Conservation (phyloP, 371 early-diverging fungal species). For the Neoconidiobolus thromboides region DNA sequence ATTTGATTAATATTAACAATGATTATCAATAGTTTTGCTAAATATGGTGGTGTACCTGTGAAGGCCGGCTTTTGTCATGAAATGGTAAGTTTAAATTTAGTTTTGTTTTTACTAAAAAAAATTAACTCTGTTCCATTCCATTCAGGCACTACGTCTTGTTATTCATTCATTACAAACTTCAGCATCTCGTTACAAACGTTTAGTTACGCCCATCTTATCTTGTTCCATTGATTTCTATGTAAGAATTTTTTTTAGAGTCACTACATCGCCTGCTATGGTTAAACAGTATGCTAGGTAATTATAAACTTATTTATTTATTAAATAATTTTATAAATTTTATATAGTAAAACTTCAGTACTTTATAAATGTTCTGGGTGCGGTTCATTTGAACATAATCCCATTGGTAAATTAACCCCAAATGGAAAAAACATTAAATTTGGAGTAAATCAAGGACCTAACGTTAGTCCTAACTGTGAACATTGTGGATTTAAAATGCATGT, state of each 20-base stretch:
- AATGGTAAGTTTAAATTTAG: slow-evolving; percentile 17
- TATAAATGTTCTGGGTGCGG: slow-evolving; percentile 76
- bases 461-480: slow-evolving; percentile 37
- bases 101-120: slow-evolving; percentile 42
- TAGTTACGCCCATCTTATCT: slow-evolving; percentile 81
- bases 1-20: slow-evolving; percentile 92
- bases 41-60: slow-evolving; percentile 88
- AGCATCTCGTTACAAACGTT: slow-evolving; percentile 73
- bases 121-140: slow-evolving; percentile 3
- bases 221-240: slow-evolving; percentile 98
- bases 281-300: slow-evolving; percentile 54
- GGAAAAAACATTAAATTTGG: slow-evolving; percentile 33
- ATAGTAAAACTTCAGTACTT: slow-evolving; percentile 47
- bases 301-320: not conserved
- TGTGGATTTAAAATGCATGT: slow-evolving; percentile 50
- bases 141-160: slow-evolving; percentile 74
- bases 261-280: slow-evolving; percentile 47
- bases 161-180: slow-evolving; percentile 68
- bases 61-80: slow-evolving; percentile 67
- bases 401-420: slow-evolving; percentile 35
- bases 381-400: slow-evolving; percentile 39
- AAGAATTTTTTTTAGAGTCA: slow-evolving; percentile 93
- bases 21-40: slow-evolving; percentile 56
- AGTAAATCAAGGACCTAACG: slow-evolving; percentile 39
- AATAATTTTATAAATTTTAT: not conserved